These are phyloP conservation scores for Ophiostoma perfectum DNA, from an alignment of 2,329 filamentous ascomycete genomes.

Conservation along the genomic window DNA sequence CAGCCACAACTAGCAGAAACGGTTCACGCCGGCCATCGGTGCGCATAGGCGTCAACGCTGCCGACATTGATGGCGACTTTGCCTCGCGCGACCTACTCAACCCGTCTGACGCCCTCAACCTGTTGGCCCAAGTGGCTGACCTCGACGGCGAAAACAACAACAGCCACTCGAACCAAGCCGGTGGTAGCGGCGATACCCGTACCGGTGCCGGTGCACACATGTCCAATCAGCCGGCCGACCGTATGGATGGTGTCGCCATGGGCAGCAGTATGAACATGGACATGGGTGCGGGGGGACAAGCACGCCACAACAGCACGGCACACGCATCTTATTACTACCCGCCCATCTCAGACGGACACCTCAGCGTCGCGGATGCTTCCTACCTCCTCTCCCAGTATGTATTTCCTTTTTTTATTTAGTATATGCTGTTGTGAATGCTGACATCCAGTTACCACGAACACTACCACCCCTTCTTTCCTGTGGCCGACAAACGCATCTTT, in stretches of 20 bases:
- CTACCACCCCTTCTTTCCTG: conserved; percentile 65
- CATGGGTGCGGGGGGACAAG: background rate
- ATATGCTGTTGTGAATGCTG: background rate
- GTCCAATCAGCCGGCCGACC: background rate
- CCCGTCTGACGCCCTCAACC: conserved; percentile 39
- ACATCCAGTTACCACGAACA: conserved; percentile 48
- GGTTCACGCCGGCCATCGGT: conserved; percentile 11
- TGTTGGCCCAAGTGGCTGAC: conserved; percentile 40
- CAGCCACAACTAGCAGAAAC: background rate
- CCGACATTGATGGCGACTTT: conserved; percentile 37
- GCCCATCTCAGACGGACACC: conserved; percentile 33
- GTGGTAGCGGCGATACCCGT: background rate
- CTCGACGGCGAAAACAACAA: conserved; percentile 29
- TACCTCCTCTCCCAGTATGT: conserved; percentile 30
- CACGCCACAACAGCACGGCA: background rate
- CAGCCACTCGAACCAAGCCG: background rate
- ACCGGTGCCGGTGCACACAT: background rate
- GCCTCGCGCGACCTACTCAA: conserved; percentile 39
- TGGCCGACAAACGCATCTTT: conserved; percentile 58
- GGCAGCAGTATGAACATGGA: background rate
- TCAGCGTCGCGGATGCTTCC: conserved; percentile 30
- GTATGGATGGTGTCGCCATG: background rate
- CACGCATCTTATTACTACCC: conserved; percentile 29
- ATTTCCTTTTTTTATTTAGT: background rate
- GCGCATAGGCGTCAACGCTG: conserved; percentile 10